Evolutionary conservation across 257 asterid genomes (phyloP).

Genomic region (Solanum clarkiae): DNA sequence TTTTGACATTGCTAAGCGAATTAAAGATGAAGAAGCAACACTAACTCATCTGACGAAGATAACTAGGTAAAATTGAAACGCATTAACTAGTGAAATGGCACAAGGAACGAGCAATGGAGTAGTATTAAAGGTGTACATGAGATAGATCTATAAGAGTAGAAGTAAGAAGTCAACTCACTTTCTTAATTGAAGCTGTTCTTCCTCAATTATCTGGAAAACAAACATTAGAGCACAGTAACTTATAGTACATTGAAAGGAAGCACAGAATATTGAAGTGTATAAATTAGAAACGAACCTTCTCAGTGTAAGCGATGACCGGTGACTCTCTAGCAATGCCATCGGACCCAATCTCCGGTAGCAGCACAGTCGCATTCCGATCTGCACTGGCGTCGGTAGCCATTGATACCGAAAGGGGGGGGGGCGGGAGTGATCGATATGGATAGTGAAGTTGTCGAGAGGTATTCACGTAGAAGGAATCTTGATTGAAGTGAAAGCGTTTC

Average conservation of each 20-base stretch:
- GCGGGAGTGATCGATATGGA: background rate
- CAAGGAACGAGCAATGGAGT: background rate
- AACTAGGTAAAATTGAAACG: background rate
- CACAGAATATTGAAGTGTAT: background rate
- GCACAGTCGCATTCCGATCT: constrained; percentile 19
- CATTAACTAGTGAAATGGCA: background rate
- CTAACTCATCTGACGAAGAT: background rate
- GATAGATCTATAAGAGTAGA: background rate
- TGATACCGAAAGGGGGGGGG: too few species aligned
- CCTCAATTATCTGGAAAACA: constrained; percentile 54
- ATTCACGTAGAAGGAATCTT: background rate
- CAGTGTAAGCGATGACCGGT: constrained; percentile 83
- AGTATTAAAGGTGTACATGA: background rate
- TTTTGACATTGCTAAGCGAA: background rate
- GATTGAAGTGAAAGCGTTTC: background rate
- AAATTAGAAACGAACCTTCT: constrained; percentile 30
- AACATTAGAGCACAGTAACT: background rate
- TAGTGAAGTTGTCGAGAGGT: background rate
- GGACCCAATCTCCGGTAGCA: constrained; percentile 79
- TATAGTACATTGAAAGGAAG: background rate
- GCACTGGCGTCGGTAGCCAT: constrained; percentile 32
- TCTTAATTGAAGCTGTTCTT: constrained; percentile 81
- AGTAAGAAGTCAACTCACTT: constrained; percentile 41
- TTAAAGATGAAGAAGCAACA: background rate
- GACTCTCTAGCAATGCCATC: constrained; percentile 75